phyloP scores from a whole-genome alignment of 1,139 yeast genomes.

The Zygosaccharomyces sapae region DNA sequence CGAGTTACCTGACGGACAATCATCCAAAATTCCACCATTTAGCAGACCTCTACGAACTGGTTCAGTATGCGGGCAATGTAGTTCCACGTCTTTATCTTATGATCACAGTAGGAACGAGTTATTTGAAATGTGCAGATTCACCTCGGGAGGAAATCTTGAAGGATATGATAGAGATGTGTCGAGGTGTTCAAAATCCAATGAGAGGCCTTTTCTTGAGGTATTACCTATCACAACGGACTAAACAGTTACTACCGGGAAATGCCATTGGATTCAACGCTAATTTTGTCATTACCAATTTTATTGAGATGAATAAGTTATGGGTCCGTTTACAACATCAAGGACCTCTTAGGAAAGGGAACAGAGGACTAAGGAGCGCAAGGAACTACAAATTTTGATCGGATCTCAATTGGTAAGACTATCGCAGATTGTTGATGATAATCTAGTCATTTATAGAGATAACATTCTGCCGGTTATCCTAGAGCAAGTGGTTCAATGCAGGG shows the following conservation, averaged over 20 bases:
- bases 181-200: constrained; percentile 96
- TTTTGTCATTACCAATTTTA: constrained; percentile 80
- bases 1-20: constrained; percentile 59
- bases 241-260: constrained; percentile 55
- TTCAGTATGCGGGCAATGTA: constrained; percentile 91
- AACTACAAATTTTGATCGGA: constrained; percentile 87
- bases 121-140: constrained; percentile 71
- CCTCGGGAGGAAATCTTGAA: constrained; percentile 85
- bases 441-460: constrained; percentile 52
- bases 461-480: constrained; percentile 80
- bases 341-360: constrained; percentile 75
- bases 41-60: constrained; percentile 88
- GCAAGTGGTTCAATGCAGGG: constrained; percentile 89
- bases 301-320: constrained; percentile 98
- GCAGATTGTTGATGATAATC: constrained; percentile 71
- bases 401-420: constrained; percentile 85
- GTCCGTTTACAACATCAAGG: constrained; percentile 96
- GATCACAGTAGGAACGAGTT: constrained; percentile 93
- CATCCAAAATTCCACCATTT: constrained; percentile 68
- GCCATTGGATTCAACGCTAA: constrained; percentile 46
- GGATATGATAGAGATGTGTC: constrained; percentile 96
- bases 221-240: constrained; percentile 79
- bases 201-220: constrained; percentile 86
- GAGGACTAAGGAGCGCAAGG: constrained; percentile 76
- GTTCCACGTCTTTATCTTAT: constrained; percentile 87